Base-by-base conservation (phyloP, 1,284 basidiomycete species). In the Malassezia brasiliensis region DNA sequence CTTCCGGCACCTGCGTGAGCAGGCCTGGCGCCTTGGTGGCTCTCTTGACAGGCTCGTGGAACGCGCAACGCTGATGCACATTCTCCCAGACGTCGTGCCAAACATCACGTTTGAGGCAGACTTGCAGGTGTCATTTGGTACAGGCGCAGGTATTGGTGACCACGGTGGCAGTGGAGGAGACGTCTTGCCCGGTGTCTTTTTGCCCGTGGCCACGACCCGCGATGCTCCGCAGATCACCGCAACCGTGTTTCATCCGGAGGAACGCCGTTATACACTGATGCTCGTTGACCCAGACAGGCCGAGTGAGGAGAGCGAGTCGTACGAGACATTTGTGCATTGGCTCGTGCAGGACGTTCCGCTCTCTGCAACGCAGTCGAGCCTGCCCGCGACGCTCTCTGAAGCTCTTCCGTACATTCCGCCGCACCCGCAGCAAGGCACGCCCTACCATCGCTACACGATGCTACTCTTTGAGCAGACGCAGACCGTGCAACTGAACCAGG, bases 221-320 rank as follows among this genome's bases (percentile, higher is more conserved):
- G 74, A 79, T 47, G 79, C 79, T 5, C 86, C 87, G 1, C 77
- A 76, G 52, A 64, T 91, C 8, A 82, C 82, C 60, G 83, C 82
- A 5, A 86, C 84, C 41, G 83, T 85, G 1, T 91, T 85, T 78
- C 87, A 88, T 74, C 78, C 82, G 0, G 87, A 93, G 50, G 81
- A 81, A 14, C 81, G 85, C 46, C 76, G 85, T n/a, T 96, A 94
- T 76, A 94, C 91, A 0, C 77, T 96, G 58, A 76, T 93, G 31
- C 82, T 96, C 74, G 78, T 96, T 45, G 90, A 96, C 75, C 83
- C 86, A 82, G 91, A 96, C 76, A 82, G 86, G 15, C 91, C 90
- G 9, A 79, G 87, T 65, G 81, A 83, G 59, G 79, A 79, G 28
- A 82, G 78, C 35, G 77, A 80, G 59, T 77, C 82, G 0, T 96